Evolutionary conservation across 306 rosid genomes (phyloP).

Genomic region (Sicyos edulis): DNA sequence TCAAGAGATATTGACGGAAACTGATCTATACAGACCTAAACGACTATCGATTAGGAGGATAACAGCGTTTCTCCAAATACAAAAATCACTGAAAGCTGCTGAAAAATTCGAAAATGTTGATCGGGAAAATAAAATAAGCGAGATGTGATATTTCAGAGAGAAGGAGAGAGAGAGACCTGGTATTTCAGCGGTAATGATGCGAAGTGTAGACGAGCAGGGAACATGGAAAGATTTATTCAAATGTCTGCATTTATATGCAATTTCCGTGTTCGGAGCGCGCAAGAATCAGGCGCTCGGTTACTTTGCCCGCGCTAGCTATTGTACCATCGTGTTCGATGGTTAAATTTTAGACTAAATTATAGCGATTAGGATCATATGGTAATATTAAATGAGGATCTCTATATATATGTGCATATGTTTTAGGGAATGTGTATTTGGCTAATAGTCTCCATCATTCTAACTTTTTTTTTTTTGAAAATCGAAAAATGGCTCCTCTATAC

Average conservation of each 20-base stretch:
- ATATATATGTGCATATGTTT: no score
- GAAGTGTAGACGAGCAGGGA: neutral
- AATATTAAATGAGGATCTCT: no score
- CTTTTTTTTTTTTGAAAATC: no score
- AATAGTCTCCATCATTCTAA: no score
- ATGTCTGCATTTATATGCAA: neutral
- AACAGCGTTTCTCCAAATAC: neutral
- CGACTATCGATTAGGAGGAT: neutral
- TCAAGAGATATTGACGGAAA: constrained; percentile 1
- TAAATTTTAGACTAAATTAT: no score
- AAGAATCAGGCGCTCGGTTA: neutral
- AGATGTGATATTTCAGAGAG: no score
- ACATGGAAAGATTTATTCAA: neutral
- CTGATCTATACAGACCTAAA: neutral
- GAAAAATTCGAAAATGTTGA: neutral
- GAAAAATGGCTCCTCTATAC: no score
- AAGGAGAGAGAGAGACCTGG: neutral
- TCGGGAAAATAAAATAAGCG: neutral
- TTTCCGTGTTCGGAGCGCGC: neutral
- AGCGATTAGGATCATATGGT: no score
- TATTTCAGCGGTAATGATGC: neutral
- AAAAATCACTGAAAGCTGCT: no score
- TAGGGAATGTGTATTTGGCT: no score
- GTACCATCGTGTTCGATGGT: no score
- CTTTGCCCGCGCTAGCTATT: neutral